phyloP scores from a whole-genome alignment of 164 flowering plant genomes.

The Stephania japonica region DNA sequence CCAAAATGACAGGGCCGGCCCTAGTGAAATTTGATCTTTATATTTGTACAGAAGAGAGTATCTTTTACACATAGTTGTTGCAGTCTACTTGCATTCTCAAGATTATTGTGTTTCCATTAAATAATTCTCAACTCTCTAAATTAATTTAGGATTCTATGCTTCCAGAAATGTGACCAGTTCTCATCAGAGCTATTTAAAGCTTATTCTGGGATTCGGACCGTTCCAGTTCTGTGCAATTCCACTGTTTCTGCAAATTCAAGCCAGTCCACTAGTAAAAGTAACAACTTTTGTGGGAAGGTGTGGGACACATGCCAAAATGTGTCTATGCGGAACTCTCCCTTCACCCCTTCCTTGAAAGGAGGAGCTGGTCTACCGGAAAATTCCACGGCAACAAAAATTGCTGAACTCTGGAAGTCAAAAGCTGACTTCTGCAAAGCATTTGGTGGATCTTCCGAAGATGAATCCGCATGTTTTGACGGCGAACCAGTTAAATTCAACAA shows the following conservation, averaged over 20 bases:
- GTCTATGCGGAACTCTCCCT: constrained; percentile 59
- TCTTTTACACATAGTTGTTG: background rate
- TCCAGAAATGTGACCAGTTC: constrained; percentile 78
- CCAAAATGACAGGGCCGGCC: too few species aligned
- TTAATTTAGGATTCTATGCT: constrained; percentile 7
- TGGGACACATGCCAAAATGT: constrained; percentile 81
- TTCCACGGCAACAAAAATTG: constrained; percentile 49
- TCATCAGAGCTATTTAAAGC: constrained; percentile 61
- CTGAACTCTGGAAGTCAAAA: constrained; percentile 69
- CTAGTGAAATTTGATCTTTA: background rate
- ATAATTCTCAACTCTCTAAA: too few species aligned
- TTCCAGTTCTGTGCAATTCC: constrained; percentile 85
- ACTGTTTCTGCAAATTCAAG: constrained; percentile 41
- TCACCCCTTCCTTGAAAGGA: constrained; percentile 55
- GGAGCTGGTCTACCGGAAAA: constrained; percentile 38
- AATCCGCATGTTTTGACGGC: constrained; percentile 65
- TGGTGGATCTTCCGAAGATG: constrained; percentile 62
- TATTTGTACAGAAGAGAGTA: background rate
- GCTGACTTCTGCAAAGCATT: constrained; percentile 64
- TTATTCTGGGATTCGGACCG: constrained; percentile 31
- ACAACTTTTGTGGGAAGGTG: constrained; percentile 55
- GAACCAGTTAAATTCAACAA: constrained; percentile 43
- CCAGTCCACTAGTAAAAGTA: constrained; percentile 36
- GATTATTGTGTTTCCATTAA: background rate
- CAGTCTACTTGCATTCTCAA: background rate